Evolutionary conservation across 495 filamentous ascomycete genomes (phyloP).

Genomic region (Aspergillus bertholletiae): DNA sequence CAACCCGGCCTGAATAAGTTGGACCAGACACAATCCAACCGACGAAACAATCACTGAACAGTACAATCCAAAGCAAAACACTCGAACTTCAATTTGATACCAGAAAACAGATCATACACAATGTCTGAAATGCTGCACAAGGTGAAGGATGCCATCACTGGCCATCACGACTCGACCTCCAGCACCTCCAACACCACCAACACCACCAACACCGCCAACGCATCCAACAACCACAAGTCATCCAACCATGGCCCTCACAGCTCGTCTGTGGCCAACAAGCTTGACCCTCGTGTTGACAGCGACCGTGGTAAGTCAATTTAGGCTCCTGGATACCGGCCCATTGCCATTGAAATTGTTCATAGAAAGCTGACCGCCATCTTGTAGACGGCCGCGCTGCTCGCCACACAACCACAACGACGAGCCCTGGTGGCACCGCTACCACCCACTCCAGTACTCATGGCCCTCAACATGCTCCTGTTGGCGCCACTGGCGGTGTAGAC

Average conservation of each 20-base stretch:
- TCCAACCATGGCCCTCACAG: conserved; percentile 16
- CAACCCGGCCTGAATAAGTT: too few species aligned
- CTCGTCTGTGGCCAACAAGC: conserved; percentile 10
- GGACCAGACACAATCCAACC: too few species aligned
- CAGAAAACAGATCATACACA: background rate
- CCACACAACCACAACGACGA: background rate
- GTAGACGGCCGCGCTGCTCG: background rate
- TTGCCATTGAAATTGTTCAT: background rate
- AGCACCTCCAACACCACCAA: conserved; percentile 7
- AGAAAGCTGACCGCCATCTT: too few species aligned
- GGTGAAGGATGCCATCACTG: conserved; percentile 57
- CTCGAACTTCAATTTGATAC: too few species aligned
- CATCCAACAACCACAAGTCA: too few species aligned
- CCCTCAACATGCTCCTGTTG: background rate
- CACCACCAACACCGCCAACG: conserved; percentile 8
- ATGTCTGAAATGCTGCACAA: conserved; percentile 61
- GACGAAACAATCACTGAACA: too few species aligned
- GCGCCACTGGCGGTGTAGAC: conserved; percentile 16
- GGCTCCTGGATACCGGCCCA: too few species aligned
- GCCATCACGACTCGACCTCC: conserved; percentile 26
- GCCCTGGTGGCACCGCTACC: background rate
- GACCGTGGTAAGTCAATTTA: background rate
- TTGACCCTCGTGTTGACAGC: conserved; percentile 9
- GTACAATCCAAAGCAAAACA: too few species aligned
- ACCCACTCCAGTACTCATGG: background rate